Base-by-base conservation (phyloP, 148 eudicot species). In the Rhododendron mucronatum region DNA sequence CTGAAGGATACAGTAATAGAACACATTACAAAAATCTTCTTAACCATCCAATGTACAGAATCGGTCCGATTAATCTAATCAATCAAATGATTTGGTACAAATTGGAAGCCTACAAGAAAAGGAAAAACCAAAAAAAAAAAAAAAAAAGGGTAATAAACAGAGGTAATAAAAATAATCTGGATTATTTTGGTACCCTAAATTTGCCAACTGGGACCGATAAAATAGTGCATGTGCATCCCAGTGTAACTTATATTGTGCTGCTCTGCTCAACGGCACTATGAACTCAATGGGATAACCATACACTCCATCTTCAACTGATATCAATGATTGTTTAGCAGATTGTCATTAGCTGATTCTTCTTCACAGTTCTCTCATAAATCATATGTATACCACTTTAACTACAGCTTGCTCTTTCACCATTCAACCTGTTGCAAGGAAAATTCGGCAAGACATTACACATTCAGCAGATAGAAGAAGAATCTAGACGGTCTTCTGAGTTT, bases 401-500 rank as follows among this genome's bases (percentile, higher is more conserved):
- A 16, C n/a, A 39, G 51, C 81, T 53, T 53, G 73, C 75, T 82
- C 84, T 51, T 51, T 18, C 82, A n/a, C 44, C 47, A 82, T n/a
- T 78, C 57, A 57, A n/a, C 85, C 88, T 87, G 88, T 65, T 39
- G 23, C 39, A 63, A 77, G 37, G 47, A 37, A 75, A 55, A 39
- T 50, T 16, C 41, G 9, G 53, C 41, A 23, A 73, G 35, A n/a
- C 16, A 14, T 28, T 4, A 26, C 6, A 7, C 2, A 61, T 74
- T 55, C 53, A 82, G 69, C 55, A 20, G 15, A 45, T 35, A 82
- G 71, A 76, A 82, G 37, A 33, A 75, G 15, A 21, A 41, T 41
- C 79, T 21, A 2, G 48, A 37, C n/a, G 6, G 13, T 76, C n/a
- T 18, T 41, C 47, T 9, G 80, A 41, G 14, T 76, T 39, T 76